Evolutionary conservation across 2,329 filamentous ascomycete genomes (phyloP).

Genomic region (Albifimbria verrucaria): DNA sequence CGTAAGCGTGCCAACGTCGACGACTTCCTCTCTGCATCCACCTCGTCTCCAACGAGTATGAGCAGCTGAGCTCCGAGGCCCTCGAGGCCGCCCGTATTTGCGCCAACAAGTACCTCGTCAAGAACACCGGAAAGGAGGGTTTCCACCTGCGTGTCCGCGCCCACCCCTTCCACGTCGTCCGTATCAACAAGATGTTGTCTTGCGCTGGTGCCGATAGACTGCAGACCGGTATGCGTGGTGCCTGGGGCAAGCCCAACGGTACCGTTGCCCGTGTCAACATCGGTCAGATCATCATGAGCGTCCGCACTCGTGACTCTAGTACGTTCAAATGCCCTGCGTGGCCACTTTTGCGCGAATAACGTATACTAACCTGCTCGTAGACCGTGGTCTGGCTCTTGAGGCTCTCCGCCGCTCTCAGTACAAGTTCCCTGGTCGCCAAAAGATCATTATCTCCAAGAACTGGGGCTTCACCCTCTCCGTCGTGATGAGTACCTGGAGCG

Average conservation of each 20-base stretch:
- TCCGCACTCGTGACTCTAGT: constrained; percentile 94
- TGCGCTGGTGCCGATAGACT: constrained; percentile 99
- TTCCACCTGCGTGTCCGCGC: constrained; percentile 79
- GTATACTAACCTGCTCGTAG: constrained; percentile 38
- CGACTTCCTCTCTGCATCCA: constrained; percentile 99
- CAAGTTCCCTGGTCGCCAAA: constrained; percentile 99
- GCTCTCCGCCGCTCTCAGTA: constrained; percentile 98
- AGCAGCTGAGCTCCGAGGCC: constrained; percentile 99
- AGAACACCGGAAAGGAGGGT: constrained; percentile 67
- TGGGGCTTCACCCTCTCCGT: constrained; percentile 99
- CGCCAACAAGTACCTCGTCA: constrained; percentile 96
- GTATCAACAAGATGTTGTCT: constrained; percentile 99
- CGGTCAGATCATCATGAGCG: constrained; percentile 95
- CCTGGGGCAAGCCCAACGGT: constrained; percentile 99
- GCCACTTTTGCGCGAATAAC: constrained; percentile 8
- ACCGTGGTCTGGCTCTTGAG: constrained; percentile 93
- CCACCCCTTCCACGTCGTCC: constrained; percentile 99
- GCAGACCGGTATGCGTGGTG: constrained; percentile 99
- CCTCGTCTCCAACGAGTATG: constrained; percentile 99
- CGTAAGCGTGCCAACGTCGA: constrained; percentile 98
- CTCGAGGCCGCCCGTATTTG: constrained; percentile 99
- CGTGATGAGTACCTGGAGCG: constrained; percentile 97
- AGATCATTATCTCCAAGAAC: constrained; percentile 99
- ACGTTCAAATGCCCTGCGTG: constrained; percentile 35
- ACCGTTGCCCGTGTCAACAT: constrained; percentile 99